Evolutionary conservation across 306 rosid genomes (phyloP), one percentile per base, ranked within the genome.

Genomic region (Dicorynia guianensis): DNA sequence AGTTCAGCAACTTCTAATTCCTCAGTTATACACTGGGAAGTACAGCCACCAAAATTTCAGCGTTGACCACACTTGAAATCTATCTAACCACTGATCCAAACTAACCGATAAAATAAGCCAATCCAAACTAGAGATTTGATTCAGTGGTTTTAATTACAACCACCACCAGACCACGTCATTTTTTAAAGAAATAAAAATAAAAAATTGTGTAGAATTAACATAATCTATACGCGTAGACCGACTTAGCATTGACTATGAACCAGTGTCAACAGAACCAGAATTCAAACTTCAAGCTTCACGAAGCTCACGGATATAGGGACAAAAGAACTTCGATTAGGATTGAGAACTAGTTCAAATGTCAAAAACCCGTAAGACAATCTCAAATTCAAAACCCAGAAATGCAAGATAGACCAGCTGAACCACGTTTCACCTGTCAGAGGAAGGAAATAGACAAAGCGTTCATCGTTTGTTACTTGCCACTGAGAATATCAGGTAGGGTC

Each of bases 61-160:
- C n/a, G 44, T 62, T 50, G 80, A 63, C 62, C 80, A 81, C 83
- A 87, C 84, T 77, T 57, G 76, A 79, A 80, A 54, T 63, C 66
- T 76, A 66, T 52, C 44, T 47, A 76, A 79, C 84, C 65, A 70
- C 17, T 34, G 36, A 82, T 74, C 42, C 60, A 79, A 80, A 74
- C 47, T 76, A 70, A 72, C 35, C 64, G 15, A 57, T 10, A 77
- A 33, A 84, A 86, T 69, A 35, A 74, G 9, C 5, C 42, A 68
- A 70, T 1, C 10, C 52, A 66, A 78, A 53, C 59, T 77, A 53
- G 61, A 82, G 44, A 76, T 52, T 80, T 77, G 17, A 68, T 4
- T 15, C n/a, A 86, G 17, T 6, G 19, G 50, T 55, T 40, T 34
- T 4, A 34, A 4, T 18, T 11, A 49, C 19, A 47, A 35, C 15